Percentiles rank a stretch among this genome's conserved stretches.
Evolutionary conservation across 2,329 filamentous ascomycete genomes (phyloP).

Genomic region (Verticillium nubilum): DNA sequence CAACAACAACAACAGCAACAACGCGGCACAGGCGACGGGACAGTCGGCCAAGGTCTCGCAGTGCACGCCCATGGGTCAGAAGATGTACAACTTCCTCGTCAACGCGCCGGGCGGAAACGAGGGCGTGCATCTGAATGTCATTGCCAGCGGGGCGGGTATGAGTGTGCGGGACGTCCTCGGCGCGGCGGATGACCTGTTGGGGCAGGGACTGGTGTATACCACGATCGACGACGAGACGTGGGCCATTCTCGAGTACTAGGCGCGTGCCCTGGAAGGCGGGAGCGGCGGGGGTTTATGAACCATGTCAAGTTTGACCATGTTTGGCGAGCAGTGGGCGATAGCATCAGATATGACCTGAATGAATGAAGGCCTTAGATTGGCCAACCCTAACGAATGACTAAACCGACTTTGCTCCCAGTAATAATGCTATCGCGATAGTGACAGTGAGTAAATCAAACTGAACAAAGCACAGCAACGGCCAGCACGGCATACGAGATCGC

Average conservation of each 20-base stretch:
- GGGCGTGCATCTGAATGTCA: constrained; percentile 74
- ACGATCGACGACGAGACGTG: constrained; percentile 92
- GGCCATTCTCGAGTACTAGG: constrained; percentile 68
- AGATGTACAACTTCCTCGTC: constrained; percentile 66
- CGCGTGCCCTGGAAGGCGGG: not conserved
- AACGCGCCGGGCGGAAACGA: constrained; percentile 68
- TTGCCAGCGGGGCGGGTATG: constrained; percentile 62
- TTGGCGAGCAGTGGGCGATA: not conserved
- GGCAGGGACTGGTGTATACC: constrained; percentile 73
- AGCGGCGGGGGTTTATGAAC: not conserved
- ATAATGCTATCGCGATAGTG: not conserved
- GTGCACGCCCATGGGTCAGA: constrained; percentile 55
- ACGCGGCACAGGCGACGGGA: constrained; percentile 26
- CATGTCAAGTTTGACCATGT: not conserved
- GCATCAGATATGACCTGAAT: constrained; percentile 1
- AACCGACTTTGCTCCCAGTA: not conserved
- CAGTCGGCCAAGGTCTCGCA: constrained; percentile 32
- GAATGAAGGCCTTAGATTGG: constrained; percentile 8
- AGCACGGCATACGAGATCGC: not conserved
- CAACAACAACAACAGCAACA: not conserved
- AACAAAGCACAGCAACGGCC: not conserved
- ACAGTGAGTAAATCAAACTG: not conserved
- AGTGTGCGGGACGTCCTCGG: constrained; percentile 64
- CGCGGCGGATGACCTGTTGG: constrained; percentile 76
- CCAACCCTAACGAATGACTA: constrained; percentile 12